Percentiles rank a stretch among this genome's conserved stretches.
phyloP scores from a whole-genome alignment of 352 stramenopile genomes.

The Peronosclerospora sorghi region DNA sequence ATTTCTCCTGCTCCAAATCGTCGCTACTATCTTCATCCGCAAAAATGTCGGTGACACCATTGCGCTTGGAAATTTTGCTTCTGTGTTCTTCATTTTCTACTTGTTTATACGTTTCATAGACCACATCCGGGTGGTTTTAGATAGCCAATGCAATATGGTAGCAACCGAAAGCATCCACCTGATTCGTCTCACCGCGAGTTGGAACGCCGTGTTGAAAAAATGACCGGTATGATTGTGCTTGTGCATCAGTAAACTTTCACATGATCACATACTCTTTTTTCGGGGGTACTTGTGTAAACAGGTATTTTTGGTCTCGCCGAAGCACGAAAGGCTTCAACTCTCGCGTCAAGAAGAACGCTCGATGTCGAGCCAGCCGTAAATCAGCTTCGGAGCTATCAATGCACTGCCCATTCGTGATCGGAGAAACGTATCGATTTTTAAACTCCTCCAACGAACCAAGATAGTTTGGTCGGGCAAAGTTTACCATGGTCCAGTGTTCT shows the following conservation, averaged over 20 bases:
- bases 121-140: constrained; percentile 82
- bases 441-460: constrained; percentile 77
- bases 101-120: constrained; percentile 50
- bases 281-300: constrained; percentile 72
- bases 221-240: constrained; percentile 58
- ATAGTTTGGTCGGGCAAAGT: constrained; percentile 78
- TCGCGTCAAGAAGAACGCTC: constrained; percentile 69
- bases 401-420: constrained; percentile 82
- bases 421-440: constrained; percentile 84
- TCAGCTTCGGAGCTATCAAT: constrained; percentile 69
- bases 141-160: constrained; percentile 84
- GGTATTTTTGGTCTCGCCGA: constrained; percentile 77
- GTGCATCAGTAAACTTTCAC: constrained; percentile 67
- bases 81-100: constrained; percentile 47
- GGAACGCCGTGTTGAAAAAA: constrained; percentile 62
- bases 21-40: constrained; percentile 45
- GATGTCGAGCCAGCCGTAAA: constrained; percentile 51
- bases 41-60: constrained; percentile 19
- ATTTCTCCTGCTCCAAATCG: constrained; percentile 30
- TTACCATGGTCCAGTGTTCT: constrained; percentile 89
- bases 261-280: constrained; percentile 86
- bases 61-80: constrained; percentile 20
- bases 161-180: constrained; percentile 67
- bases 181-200: constrained; percentile 31
- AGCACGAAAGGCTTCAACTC: constrained; percentile 75